phyloP scores from a whole-genome alignment of 164 flowering plant species.

The Vitis cinerea region DNA sequence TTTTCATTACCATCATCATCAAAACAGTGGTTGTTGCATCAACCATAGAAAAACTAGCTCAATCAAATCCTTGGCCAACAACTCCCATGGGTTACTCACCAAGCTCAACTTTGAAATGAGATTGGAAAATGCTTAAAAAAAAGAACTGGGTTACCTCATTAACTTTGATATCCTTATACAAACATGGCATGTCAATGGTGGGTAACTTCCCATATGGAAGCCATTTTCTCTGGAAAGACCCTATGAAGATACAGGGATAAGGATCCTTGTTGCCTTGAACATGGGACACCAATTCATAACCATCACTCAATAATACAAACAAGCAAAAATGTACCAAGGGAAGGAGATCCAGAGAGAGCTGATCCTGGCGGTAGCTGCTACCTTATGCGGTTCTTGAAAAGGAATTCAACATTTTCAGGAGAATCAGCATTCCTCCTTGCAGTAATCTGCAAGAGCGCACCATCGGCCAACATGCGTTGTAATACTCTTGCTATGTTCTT shows the following conservation, averaged over 20 bases:
- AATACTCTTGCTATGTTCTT: conserved; percentile 85
- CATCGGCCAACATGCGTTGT: conserved; percentile 82
- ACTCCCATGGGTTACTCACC: no score
- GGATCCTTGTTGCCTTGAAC: neutral
- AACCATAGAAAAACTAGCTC: no score
- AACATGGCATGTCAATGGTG: neutral
- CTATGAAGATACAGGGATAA: no score
- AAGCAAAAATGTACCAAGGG: neutral
- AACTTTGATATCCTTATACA: neutral
- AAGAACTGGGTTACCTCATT: no score
- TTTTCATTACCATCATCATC: no score
- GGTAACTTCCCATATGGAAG: neutral
- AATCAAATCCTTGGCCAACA: no score
- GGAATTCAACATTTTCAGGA: conserved; percentile 55
- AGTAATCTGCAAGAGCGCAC: conserved; percentile 73
- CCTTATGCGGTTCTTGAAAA: conserved; percentile 64
- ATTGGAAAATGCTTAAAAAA: no score
- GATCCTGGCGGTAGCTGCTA: conserved; percentile 13
- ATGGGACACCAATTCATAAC: neutral
- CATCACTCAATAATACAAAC: neutral
- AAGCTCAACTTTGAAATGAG: no score
- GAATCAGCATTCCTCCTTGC: conserved; percentile 55
- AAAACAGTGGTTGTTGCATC: no score
- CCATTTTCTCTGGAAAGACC: neutral
- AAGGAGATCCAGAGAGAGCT: neutral